phyloP scores from a whole-genome alignment of 1,284 basidiomycete genomes.

The Phellinidium pouzarii region DNA sequence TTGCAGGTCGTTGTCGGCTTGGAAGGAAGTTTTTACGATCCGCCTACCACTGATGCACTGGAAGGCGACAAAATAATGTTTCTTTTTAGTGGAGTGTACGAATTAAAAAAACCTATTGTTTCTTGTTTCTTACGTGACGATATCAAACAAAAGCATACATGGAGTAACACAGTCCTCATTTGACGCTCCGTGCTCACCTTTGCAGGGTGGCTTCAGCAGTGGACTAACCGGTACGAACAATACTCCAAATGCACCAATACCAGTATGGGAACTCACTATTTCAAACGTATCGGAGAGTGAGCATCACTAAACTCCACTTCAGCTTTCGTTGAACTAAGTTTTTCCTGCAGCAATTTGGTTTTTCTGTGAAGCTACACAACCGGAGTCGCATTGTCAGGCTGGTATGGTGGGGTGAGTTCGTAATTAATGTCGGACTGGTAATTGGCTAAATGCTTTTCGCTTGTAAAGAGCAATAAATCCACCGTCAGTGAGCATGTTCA shows the following conservation, averaged over 20 bases:
- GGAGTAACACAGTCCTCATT: slow-evolving; percentile 19
- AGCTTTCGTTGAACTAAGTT: not conserved
- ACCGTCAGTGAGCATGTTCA: not conserved
- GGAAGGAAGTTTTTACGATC: slow-evolving; percentile 16
- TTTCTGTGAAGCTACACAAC: slow-evolving; percentile 18
- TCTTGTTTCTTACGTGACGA: not conserved
- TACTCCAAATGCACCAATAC: not conserved
- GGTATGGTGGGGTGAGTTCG: slow-evolving; percentile 21
- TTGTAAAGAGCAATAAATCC: slow-evolving; percentile 16
- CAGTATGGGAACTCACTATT: slow-evolving; percentile 17
- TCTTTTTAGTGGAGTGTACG: slow-evolving; percentile 17
- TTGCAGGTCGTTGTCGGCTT: slow-evolving; percentile 10
- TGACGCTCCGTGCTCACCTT: slow-evolving; percentile 18
- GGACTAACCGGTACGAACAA: slow-evolving; percentile 12
- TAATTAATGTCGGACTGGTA: too few species aligned
- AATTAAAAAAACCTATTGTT: not conserved
- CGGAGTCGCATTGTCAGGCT: slow-evolving; percentile 16
- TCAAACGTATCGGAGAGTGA: slow-evolving; percentile 19
- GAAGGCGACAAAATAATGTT: slow-evolving; percentile 13
- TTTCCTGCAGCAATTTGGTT: slow-evolving; percentile 16
- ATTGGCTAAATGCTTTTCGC: not conserved
- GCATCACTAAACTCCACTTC: not conserved
- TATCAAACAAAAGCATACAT: slow-evolving; percentile 9
- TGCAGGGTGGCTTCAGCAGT: slow-evolving; percentile 18
- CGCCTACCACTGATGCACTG: slow-evolving; percentile 7